Evolutionary conservation across 2,329 filamentous ascomycete genomes (phyloP).

Genomic region (Cladosporium sp.): DNA sequence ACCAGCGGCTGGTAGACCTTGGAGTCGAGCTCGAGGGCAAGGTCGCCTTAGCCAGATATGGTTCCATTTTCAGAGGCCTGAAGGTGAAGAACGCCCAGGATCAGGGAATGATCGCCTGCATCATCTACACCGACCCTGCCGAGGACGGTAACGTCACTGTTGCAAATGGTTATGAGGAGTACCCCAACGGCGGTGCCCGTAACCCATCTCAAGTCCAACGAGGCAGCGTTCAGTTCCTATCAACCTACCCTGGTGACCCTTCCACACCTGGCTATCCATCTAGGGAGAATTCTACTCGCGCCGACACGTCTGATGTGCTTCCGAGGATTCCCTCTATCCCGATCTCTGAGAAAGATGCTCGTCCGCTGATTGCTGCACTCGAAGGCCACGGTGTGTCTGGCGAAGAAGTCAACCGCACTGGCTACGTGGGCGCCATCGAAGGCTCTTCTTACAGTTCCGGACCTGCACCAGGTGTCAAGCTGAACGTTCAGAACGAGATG

Average conservation of each 20-base stretch:
- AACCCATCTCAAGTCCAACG: conserved; percentile 45
- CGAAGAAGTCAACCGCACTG: conserved; percentile 43
- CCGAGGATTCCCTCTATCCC: conserved; percentile 82
- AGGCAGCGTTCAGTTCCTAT: conserved; percentile 56
- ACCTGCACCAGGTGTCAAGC: conserved; percentile 64
- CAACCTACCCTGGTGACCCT: conserved; percentile 60
- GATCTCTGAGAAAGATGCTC: conserved; percentile 75
- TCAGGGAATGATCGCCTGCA: conserved; percentile 40
- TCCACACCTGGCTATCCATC: conserved; percentile 85
- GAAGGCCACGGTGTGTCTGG: conserved; percentile 72
- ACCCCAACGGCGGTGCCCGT: conserved; percentile 41
- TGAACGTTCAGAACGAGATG: conserved; percentile 75
- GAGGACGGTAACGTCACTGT: conserved; percentile 46
- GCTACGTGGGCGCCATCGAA: conserved; percentile 65
- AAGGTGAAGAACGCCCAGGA: conserved; percentile 44
- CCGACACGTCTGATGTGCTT: conserved; percentile 59
- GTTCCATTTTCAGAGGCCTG: conserved; percentile 33
- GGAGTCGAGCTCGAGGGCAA: conserved; percentile 45
- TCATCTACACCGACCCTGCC: conserved; percentile 44
- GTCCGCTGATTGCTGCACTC: conserved; percentile 75
- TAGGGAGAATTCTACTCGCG: conserved; percentile 70
- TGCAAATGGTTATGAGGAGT: conserved; percentile 42
- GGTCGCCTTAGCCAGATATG: conserved; percentile 43
- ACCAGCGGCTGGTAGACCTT: conserved; percentile 29
- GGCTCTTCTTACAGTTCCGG: conserved; percentile 73